phyloP scores from a whole-genome alignment of 2,329 filamentous ascomycete genomes.

The Bipolaris victoriae region DNA sequence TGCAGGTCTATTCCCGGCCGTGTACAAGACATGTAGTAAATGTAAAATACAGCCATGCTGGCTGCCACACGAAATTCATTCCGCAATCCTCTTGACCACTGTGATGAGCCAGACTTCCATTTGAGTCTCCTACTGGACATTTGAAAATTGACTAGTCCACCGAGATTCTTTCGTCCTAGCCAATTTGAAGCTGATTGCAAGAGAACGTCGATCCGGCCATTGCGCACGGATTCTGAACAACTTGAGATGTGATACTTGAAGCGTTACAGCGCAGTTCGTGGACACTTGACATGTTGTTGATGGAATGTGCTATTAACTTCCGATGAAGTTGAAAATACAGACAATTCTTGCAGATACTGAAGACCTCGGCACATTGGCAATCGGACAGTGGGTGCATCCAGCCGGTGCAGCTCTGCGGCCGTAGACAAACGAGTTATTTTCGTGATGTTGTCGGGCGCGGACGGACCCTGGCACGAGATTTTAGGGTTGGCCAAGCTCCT shows the following conservation, averaged over 20 bases:
- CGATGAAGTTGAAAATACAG: background rate
- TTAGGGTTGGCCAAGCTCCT: constrained; percentile 29
- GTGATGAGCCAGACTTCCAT: background rate
- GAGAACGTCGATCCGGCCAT: background rate
- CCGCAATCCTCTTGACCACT: background rate
- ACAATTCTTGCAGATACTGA: background rate
- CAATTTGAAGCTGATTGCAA: background rate
- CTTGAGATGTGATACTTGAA: background rate
- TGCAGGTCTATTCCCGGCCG: background rate
- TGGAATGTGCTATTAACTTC: background rate
- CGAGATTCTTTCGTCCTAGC: background rate
- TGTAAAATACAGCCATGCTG: background rate
- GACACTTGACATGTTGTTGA: background rate
- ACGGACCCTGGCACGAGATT: constrained; percentile 19
- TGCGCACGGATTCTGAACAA: background rate
- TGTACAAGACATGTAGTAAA: constrained; percentile 29
- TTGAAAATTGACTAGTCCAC: background rate
- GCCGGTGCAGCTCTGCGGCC: background rate
- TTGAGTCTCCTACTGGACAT: too few species aligned
- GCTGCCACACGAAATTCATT: background rate
- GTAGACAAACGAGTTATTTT: constrained; percentile 20
- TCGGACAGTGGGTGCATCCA: background rate
- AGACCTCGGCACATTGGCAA: background rate
- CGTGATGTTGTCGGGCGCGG: constrained; percentile 25
- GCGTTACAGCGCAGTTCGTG: background rate